Evolutionary conservation across 2,329 filamentous ascomycete species (phyloP).

Genomic region (Dothidotthia symphoricarpi): DNA sequence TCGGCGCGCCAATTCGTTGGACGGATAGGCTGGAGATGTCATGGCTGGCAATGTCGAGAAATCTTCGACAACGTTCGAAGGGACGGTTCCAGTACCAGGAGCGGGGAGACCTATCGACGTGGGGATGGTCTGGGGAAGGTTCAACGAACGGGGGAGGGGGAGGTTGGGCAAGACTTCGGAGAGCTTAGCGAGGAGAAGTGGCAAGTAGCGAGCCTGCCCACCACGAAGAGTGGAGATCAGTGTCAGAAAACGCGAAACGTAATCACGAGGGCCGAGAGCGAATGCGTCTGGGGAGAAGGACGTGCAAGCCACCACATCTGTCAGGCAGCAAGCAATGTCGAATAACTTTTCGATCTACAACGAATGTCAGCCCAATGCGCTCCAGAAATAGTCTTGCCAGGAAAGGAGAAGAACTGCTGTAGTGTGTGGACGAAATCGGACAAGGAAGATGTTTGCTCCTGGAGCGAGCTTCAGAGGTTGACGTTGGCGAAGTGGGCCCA

Average conservation of each 20-base stretch:
- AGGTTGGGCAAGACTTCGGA: conserved; percentile 64
- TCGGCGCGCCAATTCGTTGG: conserved; percentile 36
- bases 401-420: conserved; percentile 17
- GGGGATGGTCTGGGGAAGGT: conserved; percentile 30
- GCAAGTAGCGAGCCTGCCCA: conserved; percentile 73
- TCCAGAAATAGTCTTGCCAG: conserved; percentile 6
- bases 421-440: conserved; percentile 16
- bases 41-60: conserved; percentile 25
- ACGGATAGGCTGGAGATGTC: conserved; percentile 33
- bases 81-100: conserved; percentile 25
- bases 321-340: conserved; percentile 70
- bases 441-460: conserved; percentile 16
- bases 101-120: conserved; percentile 29
- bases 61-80: conserved; percentile 34
- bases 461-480: conserved; percentile 28
- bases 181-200: conserved; percentile 73
- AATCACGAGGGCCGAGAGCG: conserved; percentile 60
- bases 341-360: conserved; percentile 73
- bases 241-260: conserved; percentile 65
- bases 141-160: conserved; percentile 37
- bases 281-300: conserved; percentile 59
- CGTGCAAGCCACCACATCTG: conserved; percentile 67
- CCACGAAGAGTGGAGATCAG: conserved; percentile 70
- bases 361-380: conserved; percentile 24
- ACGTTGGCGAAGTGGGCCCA: conserved; percentile 25